phyloP scores from a whole-genome alignment of 768 basidiomycete genomes.

The Mycena pura region DNA sequence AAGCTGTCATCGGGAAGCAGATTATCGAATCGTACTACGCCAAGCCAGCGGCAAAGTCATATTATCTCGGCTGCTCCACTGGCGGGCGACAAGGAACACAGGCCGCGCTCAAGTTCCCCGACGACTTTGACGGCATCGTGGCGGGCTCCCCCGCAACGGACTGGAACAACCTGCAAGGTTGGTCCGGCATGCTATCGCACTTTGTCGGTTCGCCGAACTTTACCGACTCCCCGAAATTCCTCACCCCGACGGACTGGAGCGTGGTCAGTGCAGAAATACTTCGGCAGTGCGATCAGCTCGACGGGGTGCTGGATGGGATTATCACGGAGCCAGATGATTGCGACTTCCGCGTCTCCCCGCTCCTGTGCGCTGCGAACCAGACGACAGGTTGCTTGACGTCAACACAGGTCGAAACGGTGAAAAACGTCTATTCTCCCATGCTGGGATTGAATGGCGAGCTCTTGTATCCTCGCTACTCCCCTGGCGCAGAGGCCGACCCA shows the following conservation, averaged over 20 bases:
- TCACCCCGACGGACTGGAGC: background rate
- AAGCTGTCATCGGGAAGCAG: slow-evolving; percentile 28
- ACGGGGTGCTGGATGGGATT: background rate
- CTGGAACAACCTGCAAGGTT: slow-evolving; percentile 10
- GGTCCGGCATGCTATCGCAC: too few relatives aligned
- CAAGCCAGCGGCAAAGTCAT: slow-evolving; percentile 19
- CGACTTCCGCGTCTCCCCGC: background rate
- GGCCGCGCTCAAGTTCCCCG: slow-evolving; percentile 1
- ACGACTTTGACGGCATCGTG: slow-evolving; percentile 28
- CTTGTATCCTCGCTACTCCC: background rate
- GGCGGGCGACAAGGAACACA: slow-evolving; percentile 4
- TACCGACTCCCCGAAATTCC: background rate
- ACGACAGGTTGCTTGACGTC: background rate
- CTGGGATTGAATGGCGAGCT: background rate
- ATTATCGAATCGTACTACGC: slow-evolving; percentile 28
- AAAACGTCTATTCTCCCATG: background rate
- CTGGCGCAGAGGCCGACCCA: background rate
- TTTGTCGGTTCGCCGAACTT: too few relatives aligned
- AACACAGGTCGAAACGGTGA: background rate
- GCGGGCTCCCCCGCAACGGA: slow-evolving; percentile 30
- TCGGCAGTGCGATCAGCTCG: background rate
- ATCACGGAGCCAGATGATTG: background rate
- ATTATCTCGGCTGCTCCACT: slow-evolving; percentile 19
- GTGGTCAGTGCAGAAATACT: background rate
- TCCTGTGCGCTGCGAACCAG: background rate